Percentiles rank a stretch among this genome's conserved stretches.
Evolutionary conservation across 2,329 filamentous ascomycete genomes (phyloP).

Genomic region (Annulohypoxylon truncatum): DNA sequence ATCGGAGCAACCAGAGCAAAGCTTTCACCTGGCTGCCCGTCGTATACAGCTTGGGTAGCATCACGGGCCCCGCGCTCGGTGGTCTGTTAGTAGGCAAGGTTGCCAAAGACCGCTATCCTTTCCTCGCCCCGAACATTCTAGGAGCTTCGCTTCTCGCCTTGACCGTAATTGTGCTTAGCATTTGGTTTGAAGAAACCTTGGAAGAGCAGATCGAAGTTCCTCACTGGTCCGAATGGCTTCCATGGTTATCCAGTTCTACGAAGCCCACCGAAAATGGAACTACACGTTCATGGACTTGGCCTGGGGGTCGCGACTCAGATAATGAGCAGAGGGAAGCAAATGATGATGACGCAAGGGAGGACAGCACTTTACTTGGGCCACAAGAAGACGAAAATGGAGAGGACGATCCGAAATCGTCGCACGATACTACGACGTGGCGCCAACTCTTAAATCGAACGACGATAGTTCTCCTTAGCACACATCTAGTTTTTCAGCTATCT

Average conservation of each 20-base stretch:
- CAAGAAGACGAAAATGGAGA: conserved; percentile 56
- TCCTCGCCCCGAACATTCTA: conserved; percentile 84
- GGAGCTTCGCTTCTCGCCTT: conserved; percentile 77
- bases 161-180: conserved; percentile 77
- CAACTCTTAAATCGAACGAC: conserved; percentile 83
- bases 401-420: conserved; percentile 56
- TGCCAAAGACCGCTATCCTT: conserved; percentile 76
- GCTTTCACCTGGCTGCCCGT: conserved; percentile 96
- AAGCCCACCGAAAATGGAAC: conserved; percentile 36
- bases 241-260: conserved; percentile 49
- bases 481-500: conserved; percentile 91
- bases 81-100: conserved; percentile 79
- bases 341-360: conserved; percentile 41
- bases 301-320: conserved; percentile 38
- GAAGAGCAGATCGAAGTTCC: conserved; percentile 57
- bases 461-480: conserved; percentile 82
- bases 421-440: conserved; percentile 62
- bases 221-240: conserved; percentile 49
- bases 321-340: conserved; percentile 42
- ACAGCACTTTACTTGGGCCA: conserved; percentile 41
- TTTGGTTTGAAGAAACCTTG: conserved; percentile 89
- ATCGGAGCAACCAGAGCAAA: conserved; percentile 91
- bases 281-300: conserved; percentile 45
- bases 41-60: conserved; percentile 94
- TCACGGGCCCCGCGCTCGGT: conserved; percentile 92